Percentiles rank a stretch among this genome's conserved stretches.
These are phyloP conservation scores for Ustilaginoidea virens DNA, from an alignment of 2,329 filamentous ascomycete species.

Conservation along the genomic window DNA sequence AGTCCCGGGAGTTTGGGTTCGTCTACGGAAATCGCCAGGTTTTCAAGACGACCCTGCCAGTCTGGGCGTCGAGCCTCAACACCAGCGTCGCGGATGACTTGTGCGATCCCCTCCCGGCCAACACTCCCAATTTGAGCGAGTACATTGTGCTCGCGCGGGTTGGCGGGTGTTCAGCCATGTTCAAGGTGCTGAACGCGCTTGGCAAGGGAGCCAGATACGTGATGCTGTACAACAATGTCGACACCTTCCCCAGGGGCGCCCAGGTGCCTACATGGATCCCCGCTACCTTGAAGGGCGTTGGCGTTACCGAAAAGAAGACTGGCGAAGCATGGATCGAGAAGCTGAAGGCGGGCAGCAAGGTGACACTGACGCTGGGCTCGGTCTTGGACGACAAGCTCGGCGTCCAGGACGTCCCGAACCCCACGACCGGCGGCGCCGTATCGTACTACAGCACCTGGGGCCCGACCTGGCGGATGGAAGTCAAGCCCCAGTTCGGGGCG, in stretches of 20 bases:
- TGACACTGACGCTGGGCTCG: constrained; percentile 20
- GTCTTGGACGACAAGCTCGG: constrained; percentile 1
- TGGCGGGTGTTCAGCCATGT: neutral
- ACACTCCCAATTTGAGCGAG: constrained; percentile 34
- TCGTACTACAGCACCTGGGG: constrained; percentile 7
- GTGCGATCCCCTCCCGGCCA: constrained; percentile 21
- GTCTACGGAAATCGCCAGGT: constrained; percentile 1
- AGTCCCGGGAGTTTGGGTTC: no score
- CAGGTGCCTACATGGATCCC: constrained; percentile 6
- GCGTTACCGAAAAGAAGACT: constrained; percentile 24
- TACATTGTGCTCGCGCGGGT: constrained; percentile 39
- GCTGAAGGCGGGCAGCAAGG: constrained; percentile 20
- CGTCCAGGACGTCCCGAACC: neutral
- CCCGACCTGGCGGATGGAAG: constrained; percentile 6
- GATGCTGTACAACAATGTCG: constrained; percentile 42
- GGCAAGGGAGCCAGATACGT: constrained; percentile 41
- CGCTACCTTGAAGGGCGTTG: constrained; percentile 14
- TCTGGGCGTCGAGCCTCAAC: constrained; percentile 19
- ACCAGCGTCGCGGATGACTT: constrained; percentile 16
- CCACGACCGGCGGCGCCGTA: neutral
- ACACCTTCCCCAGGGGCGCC: constrained; percentile 13
- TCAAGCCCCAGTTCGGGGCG: constrained; percentile 9
- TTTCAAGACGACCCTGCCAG: constrained; percentile 2
- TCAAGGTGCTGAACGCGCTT: neutral
- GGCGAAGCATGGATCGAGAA: constrained; percentile 23